These are phyloP conservation scores for Cytospora mali DNA, from an alignment of 2,329 filamentous ascomycete species.

Conservation along the genomic window DNA sequence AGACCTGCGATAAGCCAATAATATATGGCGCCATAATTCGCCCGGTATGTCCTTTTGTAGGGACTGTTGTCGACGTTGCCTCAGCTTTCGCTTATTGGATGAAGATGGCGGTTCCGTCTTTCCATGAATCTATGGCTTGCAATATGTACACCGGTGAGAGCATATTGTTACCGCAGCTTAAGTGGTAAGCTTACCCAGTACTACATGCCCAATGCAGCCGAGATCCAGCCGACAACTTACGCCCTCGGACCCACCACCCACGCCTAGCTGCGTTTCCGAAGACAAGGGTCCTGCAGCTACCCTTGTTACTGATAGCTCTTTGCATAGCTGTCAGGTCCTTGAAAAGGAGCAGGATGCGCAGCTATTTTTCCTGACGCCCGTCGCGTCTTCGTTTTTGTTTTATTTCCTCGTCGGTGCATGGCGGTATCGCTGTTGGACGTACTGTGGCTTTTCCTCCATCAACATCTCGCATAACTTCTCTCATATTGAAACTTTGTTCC, in stretches of 20 bases:
- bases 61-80: background rate
- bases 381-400: conserved; percentile 1
- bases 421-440: background rate
- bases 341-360: conserved; percentile 13
- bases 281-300: conserved; percentile 14
- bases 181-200: background rate
- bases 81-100: background rate
- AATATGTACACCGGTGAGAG: background rate
- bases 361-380: background rate
- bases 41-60: background rate
- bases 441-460: background rate
- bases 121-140: background rate
- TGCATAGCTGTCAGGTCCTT: background rate
- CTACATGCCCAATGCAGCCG: conserved; percentile 5
- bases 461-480: background rate
- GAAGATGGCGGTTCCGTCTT: background rate
- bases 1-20: background rate
- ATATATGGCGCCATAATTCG: background rate
- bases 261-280: background rate
- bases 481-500: background rate
- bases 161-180: background rate
- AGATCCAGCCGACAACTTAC: background rate
- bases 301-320: conserved; percentile 8
- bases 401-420: background rate
- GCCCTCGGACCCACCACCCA: background rate